These are phyloP conservation scores for Aureobasidium mangrovei DNA, from an alignment of 2,329 filamentous ascomycete species.

Conservation along the genomic window DNA sequence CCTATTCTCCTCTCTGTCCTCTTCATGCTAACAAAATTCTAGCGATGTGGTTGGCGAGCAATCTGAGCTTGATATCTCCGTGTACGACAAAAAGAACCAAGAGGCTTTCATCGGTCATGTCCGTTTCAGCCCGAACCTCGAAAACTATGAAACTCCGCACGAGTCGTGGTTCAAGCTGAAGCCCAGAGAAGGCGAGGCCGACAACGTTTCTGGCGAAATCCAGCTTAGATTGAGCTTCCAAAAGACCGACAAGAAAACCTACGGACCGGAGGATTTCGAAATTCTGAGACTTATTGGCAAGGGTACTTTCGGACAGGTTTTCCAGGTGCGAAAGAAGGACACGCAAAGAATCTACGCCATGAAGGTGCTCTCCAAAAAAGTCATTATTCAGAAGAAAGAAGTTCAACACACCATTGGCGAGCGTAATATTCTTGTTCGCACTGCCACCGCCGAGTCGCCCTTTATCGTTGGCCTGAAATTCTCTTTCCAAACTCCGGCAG, in stretches of 20 bases:
- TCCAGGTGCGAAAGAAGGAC: slow-evolving; percentile 96
- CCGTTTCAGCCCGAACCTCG: slow-evolving; percentile 62
- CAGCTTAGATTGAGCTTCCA: slow-evolving; percentile 81
- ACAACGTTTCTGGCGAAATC: slow-evolving; percentile 73
- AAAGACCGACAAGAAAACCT: slow-evolving; percentile 78
- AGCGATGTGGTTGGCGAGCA: slow-evolving; percentile 92
- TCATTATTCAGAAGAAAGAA: slow-evolving; percentile 99
- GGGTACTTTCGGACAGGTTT: slow-evolving; percentile 96
- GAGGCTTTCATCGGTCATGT: slow-evolving; percentile 91
- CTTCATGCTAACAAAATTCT: slow-evolving; percentile 23
- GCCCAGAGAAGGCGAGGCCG: slow-evolving; percentile 70
- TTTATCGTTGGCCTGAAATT: slow-evolving; percentile 98
- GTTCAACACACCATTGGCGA: slow-evolving; percentile 95
- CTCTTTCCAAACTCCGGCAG: slow-evolving; percentile 94
- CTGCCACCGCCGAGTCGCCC: slow-evolving; percentile 87
- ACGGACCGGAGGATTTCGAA: slow-evolving; percentile 90
- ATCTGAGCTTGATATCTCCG: slow-evolving; percentile 82
- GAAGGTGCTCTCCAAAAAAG: slow-evolving; percentile 99
- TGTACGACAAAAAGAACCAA: slow-evolving; percentile 78
- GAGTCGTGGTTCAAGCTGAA: slow-evolving; percentile 80
- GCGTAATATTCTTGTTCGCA: slow-evolving; percentile 92
- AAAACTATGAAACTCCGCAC: slow-evolving; percentile 61
- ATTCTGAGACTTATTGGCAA: slow-evolving; percentile 95
- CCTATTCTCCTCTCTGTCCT: background rate
- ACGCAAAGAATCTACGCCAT: slow-evolving; percentile 95